A percentile compares a stretch with the other conserved stretches of the same genome.
Evolutionary conservation across 768 basidiomycete genomes (phyloP).

Genomic region (Mycena haematopus): DNA sequence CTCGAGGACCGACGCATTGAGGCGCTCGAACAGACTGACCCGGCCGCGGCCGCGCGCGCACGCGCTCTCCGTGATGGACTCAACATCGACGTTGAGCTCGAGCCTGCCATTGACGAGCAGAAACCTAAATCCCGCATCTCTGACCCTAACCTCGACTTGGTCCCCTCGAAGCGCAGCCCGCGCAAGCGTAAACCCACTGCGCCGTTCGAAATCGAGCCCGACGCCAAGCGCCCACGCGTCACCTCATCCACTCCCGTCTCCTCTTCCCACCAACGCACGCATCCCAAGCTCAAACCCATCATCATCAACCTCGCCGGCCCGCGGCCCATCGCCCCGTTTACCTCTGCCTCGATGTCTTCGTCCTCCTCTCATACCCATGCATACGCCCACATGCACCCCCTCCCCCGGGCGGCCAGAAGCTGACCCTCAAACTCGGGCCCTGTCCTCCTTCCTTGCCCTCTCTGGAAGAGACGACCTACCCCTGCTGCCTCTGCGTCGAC

Average conservation of each 20-base stretch:
- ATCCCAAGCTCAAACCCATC: neutral
- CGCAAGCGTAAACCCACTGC: slow-evolving; percentile 29
- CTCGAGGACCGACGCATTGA: slow-evolving; percentile 70
- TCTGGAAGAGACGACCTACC: slow-evolving; percentile 50
- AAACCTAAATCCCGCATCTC: neutral
- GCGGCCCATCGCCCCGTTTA: neutral
- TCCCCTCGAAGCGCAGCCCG: slow-evolving; percentile 16
- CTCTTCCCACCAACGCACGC: neutral
- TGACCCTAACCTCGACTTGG: neutral
- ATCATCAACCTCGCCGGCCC: neutral
- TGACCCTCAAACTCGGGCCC: slow-evolving; percentile 74
- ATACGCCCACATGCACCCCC: slow-evolving; percentile 20
- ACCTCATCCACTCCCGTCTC: neutral
- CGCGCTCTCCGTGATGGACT: slow-evolving; percentile 27
- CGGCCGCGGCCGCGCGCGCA: slow-evolving; percentile 20
- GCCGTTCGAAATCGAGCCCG: slow-evolving; percentile 15
- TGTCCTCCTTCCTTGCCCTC: slow-evolving; percentile 51
- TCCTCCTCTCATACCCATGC: slow-evolving; percentile 17
- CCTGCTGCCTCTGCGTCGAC: slow-evolving; percentile 75
- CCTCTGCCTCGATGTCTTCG: neutral
- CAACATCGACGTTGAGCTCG: neutral
- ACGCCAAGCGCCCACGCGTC: slow-evolving; percentile 22
- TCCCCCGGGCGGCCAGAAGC: slow-evolving; percentile 48
- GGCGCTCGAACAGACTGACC: slow-evolving; percentile 24
- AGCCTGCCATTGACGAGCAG: neutral